These are phyloP conservation scores for Ophiostoma sp. DNA, from an alignment of 2,329 filamentous ascomycete genomes.

Conservation along the genomic window DNA sequence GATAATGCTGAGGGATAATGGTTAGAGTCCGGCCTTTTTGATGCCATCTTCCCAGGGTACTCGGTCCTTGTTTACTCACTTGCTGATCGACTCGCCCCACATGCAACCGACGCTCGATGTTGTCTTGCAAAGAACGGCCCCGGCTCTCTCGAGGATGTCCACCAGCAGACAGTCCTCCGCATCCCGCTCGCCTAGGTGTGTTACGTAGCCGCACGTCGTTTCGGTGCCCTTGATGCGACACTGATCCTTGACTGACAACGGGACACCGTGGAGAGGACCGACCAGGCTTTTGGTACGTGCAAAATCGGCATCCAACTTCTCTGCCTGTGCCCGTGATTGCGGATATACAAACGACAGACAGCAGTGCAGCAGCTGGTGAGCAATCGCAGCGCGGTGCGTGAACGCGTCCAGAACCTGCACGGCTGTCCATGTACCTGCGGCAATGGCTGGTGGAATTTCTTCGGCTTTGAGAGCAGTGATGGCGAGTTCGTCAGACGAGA, in stretches of 20 bases:
- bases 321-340: background rate
- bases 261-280: background rate
- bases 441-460: background rate
- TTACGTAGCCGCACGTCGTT: constrained; percentile 62
- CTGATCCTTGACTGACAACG: background rate
- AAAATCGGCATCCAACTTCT: background rate
- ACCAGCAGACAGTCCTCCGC: constrained; percentile 43
- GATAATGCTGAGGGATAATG: background rate
- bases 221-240: constrained; percentile 46
- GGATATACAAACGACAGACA: background rate
- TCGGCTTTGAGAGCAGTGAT: background rate
- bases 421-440: background rate
- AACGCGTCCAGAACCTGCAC: background rate
- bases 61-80: too few species aligned
- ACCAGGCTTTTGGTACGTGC: background rate
- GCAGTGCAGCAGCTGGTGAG: constrained; percentile 5
- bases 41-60: too few species aligned
- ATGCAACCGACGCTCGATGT: constrained; percentile 62
- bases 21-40: too few species aligned
- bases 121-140: constrained; percentile 57
- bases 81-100: constrained; percentile 66
- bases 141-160: constrained; percentile 45
- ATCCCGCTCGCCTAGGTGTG: constrained; percentile 59
- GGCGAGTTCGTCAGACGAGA: background rate
- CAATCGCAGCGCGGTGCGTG: background rate